Percentiles rank a stretch among this genome's conserved stretches.
Conservation (phyloP, 2,329 filamentous ascomycete species). For the Trichoderma gracile region DNA sequence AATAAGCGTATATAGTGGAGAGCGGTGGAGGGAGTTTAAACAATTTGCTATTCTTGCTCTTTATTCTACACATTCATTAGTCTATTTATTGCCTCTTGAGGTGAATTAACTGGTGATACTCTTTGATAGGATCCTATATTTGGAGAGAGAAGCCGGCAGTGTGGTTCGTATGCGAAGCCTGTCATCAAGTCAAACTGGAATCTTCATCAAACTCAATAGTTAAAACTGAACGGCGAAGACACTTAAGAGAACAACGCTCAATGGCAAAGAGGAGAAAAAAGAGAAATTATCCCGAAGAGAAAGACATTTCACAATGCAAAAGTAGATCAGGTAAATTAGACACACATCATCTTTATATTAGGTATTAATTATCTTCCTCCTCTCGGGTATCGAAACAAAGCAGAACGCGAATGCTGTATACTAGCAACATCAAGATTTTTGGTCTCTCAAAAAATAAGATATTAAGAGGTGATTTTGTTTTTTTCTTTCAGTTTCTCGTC, state of each 20-base stretch:
- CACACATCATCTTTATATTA: slow-evolving; percentile 46
- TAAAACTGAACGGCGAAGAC: too few relatives aligned
- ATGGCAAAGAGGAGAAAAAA: not conserved
- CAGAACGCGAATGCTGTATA: slow-evolving; percentile 35
- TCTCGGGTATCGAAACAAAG: slow-evolving; percentile 45
- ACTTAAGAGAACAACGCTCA: not conserved
- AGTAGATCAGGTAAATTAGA: slow-evolving; percentile 28
- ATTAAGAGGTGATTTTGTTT: slow-evolving; percentile 27
- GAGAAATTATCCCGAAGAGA: too few relatives aligned
- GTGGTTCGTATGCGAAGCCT: too few relatives aligned
- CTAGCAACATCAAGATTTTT: slow-evolving; percentile 30
- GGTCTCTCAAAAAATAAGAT: not conserved
- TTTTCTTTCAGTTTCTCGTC: slow-evolving; percentile 27
- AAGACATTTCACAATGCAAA: not conserved
- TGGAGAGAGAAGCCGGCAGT: too few relatives aligned
- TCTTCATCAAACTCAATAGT: too few relatives aligned
- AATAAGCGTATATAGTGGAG: slow-evolving; percentile 20
- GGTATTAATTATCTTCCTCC: slow-evolving; percentile 46
- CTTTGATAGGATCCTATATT: too few relatives aligned
- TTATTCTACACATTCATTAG: too few relatives aligned
- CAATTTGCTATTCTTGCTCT: not conserved
- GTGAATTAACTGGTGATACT: too few relatives aligned
- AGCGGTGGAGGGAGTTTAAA: not conserved
- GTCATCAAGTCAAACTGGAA: too few relatives aligned
- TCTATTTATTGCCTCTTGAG: too few relatives aligned